These are phyloP conservation scores for Anthracocystis panici-leucophaei DNA, from an alignment of 1,284 basidiomycete genomes.

Conservation along the genomic window DNA sequence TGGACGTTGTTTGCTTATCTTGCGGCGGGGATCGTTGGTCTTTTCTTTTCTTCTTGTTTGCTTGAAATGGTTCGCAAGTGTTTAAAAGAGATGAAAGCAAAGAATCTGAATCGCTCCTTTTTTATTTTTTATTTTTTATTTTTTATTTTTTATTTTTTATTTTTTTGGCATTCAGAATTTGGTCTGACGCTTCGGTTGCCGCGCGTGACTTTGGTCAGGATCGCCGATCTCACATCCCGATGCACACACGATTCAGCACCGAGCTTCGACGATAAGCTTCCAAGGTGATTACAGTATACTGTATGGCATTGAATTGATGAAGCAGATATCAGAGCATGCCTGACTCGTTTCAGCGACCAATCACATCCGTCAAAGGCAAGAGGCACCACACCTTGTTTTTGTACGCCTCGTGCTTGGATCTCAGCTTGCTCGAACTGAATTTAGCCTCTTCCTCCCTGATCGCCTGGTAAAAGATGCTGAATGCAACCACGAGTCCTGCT, in stretches of 20 bases:
- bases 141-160: not conserved
- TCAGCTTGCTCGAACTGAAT: conserved; percentile 43
- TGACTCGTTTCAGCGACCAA: conserved; percentile 14
- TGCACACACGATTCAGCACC: not conserved
- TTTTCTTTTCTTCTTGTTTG: conserved; percentile 16
- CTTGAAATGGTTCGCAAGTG: conserved; percentile 5
- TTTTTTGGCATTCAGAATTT: not conserved
- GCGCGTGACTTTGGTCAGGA: too few relatives aligned
- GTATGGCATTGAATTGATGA: too few relatives aligned
- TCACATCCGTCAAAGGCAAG: conserved; percentile 32
- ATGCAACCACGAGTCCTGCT: conserved; percentile 17
- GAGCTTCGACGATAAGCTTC: too few relatives aligned
- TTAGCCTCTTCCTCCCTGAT: conserved; percentile 50
- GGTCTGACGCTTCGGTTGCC: too few relatives aligned
- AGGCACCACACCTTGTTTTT: conserved; percentile 37
- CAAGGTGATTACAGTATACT: too few relatives aligned
- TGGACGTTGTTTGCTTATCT: conserved; percentile 13
- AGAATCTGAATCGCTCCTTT: too few relatives aligned
- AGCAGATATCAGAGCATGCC: too few relatives aligned
- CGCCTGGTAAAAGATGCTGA: conserved; percentile 40
- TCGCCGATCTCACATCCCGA: conserved; percentile 10
- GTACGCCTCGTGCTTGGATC: conserved; percentile 42
- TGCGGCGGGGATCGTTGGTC: conserved; percentile 1
- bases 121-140: too few relatives aligned
- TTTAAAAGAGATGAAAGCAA: conserved; percentile 1